phyloP scores from a whole-genome alignment of 495 filamentous ascomycete genomes.

The Penicillium tannophilum region DNA sequence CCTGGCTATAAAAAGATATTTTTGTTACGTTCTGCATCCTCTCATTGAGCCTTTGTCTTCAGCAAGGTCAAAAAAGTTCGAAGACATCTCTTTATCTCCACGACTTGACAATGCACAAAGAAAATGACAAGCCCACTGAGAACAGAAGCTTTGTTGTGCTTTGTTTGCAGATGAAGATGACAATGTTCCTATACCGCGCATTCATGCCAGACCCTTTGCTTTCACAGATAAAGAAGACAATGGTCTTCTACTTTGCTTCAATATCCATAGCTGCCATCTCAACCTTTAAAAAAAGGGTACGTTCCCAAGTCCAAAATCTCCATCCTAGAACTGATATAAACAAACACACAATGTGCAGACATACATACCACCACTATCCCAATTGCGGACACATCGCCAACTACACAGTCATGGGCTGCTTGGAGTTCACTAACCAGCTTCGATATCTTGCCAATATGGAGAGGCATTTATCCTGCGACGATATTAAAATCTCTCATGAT shows the following conservation, averaged over 20 bases:
- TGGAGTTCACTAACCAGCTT: conserved; percentile 23
- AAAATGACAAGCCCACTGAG: background rate
- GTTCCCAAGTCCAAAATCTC: background rate
- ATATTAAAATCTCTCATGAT: conserved; percentile 10
- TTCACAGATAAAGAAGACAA: background rate
- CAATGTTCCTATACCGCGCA: background rate
- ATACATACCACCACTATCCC: conserved; percentile 32
- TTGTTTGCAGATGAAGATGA: background rate
- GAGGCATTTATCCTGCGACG: conserved; percentile 4
- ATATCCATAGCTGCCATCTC: background rate
- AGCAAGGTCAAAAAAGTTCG: background rate
- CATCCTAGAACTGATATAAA: background rate
- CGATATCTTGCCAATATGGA: conserved; percentile 9
- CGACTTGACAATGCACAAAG: background rate
- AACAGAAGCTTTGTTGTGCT: background rate
- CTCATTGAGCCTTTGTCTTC: background rate
- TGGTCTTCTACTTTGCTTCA: background rate
- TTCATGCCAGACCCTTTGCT: background rate
- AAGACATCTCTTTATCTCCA: background rate
- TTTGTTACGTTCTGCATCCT: too few species aligned
- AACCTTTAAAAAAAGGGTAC: background rate
- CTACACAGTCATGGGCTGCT: conserved; percentile 30
- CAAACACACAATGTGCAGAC: conserved; percentile 27
- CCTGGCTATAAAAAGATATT: too few species aligned
- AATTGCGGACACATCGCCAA: conserved; percentile 35